Percentiles rank a stretch among this genome's conserved stretches.
phyloP scores from a whole-genome alignment of 78 protist genomes.

The Acrasis kona region DNA sequence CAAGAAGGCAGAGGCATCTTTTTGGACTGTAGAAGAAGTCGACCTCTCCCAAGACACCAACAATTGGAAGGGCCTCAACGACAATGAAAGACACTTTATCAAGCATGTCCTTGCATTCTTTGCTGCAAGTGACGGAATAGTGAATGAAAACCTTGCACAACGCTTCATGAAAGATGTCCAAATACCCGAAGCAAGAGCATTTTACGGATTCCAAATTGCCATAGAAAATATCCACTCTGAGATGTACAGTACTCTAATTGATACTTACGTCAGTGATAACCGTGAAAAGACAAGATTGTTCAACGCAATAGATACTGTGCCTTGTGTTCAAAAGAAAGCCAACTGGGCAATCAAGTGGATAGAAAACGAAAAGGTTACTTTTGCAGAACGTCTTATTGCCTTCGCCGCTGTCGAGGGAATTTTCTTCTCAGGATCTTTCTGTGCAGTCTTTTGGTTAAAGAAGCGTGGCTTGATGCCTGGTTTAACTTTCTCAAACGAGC shows the following conservation, averaged over 20 bases:
- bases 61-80: slow-evolving; percentile 48
- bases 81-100: slow-evolving; percentile 85
- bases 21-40: slow-evolving; percentile 96
- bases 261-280: slow-evolving; percentile 78
- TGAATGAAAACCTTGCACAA: slow-evolving; percentile 88
- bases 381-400: slow-evolving; percentile 91
- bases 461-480: slow-evolving; percentile 95
- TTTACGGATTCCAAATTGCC: slow-evolving; percentile 97
- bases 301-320: slow-evolving; percentile 84
- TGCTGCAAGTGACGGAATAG: slow-evolving; percentile 96
- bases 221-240: slow-evolving; percentile 95
- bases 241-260: slow-evolving; percentile 85
- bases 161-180: slow-evolving; percentile 87
- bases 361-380: slow-evolving; percentile 26
- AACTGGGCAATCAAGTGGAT: slow-evolving; percentile 96
- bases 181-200: slow-evolving; percentile 95
- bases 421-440: slow-evolving; percentile 94
- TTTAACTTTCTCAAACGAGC: slow-evolving; percentile 91
- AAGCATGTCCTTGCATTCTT: slow-evolving; percentile 91
- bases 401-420: slow-evolving; percentile 98
- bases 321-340: slow-evolving; percentile 88
- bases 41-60: slow-evolving; percentile 72
- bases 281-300: slow-evolving; percentile 64
- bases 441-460: slow-evolving; percentile 96
- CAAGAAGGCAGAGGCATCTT: slow-evolving; percentile 66